Conservation (phyloP, 805 yeast species). For the Suhomyces emberorum region DNA sequence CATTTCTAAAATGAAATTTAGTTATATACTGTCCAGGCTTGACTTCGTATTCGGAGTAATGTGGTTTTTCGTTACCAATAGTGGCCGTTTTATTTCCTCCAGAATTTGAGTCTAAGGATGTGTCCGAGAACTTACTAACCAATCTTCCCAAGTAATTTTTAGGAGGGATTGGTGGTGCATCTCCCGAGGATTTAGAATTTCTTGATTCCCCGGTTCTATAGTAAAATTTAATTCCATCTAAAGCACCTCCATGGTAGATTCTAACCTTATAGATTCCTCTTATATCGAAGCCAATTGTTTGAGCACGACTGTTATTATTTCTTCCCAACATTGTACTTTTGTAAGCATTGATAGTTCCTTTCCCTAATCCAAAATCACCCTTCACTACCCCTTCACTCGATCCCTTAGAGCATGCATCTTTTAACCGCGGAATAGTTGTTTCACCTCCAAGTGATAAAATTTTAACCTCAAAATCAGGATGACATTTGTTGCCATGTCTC, state of each 20-base stretch:
- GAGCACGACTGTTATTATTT: conserved; percentile 15
- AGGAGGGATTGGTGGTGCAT: conserved; percentile 44
- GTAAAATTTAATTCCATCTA: conserved; percentile 75
- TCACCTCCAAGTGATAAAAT: conserved; percentile 60
- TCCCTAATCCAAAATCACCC: conserved; percentile 42
- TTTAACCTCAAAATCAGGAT: conserved; percentile 45
- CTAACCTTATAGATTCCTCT: conserved; percentile 48
- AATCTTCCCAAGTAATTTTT: conserved; percentile 34
- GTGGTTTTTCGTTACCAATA: conserved; percentile 53
- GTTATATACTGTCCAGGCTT: conserved; percentile 55
- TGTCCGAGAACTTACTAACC: conserved; percentile 4
- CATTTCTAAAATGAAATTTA: conserved; percentile 65
- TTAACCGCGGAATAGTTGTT: conserved; percentile 53
- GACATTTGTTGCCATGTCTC: conserved; percentile 22
- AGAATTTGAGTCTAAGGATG: background rate
- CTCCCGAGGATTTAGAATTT: background rate
- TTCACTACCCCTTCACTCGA: conserved; percentile 11
- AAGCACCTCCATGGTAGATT: conserved; percentile 69
- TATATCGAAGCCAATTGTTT: conserved; percentile 34
- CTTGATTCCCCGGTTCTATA: conserved; percentile 4
- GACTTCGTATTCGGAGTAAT: conserved; percentile 56
- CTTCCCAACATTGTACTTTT: conserved; percentile 37
- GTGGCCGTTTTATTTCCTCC: conserved; percentile 7
- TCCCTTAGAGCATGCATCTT: conserved; percentile 16
- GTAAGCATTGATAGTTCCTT: conserved; percentile 37